These are phyloP conservation scores for Aegilops speltoides DNA, from an alignment of 176 grass and related monocot genomes.

Conservation along the genomic window DNA sequence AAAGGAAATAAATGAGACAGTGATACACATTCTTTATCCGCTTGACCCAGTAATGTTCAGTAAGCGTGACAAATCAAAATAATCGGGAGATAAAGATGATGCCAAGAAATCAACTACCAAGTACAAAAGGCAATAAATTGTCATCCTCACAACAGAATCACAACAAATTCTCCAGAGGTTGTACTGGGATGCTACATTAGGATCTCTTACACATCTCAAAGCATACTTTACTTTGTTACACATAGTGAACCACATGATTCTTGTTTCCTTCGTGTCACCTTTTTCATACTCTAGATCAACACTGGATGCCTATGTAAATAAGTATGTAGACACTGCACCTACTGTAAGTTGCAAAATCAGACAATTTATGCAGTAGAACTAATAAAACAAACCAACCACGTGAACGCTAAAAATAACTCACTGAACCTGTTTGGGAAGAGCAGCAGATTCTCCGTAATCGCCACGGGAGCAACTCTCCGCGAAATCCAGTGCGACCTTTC, in stretches of 20 bases:
- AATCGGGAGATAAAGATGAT: background rate
- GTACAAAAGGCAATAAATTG: background rate
- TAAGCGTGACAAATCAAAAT: background rate
- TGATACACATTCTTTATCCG: background rate
- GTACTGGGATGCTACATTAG: background rate
- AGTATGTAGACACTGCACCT: background rate
- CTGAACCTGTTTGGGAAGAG: constrained; percentile 85
- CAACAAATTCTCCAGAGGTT: background rate
- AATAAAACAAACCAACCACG: background rate
- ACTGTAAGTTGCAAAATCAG: background rate
- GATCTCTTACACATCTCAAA: background rate
- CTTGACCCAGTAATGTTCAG: background rate
- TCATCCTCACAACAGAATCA: background rate
- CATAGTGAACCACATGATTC: background rate
- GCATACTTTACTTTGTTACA: background rate
- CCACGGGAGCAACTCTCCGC: constrained; percentile 61
- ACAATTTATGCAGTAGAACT: background rate
- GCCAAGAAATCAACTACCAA: background rate
- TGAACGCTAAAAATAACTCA: background rate
- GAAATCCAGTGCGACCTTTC: constrained; percentile 81
- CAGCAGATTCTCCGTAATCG: constrained; percentile 56
- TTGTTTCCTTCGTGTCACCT: background rate
- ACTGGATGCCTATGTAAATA: background rate
- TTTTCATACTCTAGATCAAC: background rate
- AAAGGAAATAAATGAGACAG: constrained; percentile 29